Evolutionary conservation across 305 asterid genomes (phyloP).

Genomic region (Plantago rigida): DNA sequence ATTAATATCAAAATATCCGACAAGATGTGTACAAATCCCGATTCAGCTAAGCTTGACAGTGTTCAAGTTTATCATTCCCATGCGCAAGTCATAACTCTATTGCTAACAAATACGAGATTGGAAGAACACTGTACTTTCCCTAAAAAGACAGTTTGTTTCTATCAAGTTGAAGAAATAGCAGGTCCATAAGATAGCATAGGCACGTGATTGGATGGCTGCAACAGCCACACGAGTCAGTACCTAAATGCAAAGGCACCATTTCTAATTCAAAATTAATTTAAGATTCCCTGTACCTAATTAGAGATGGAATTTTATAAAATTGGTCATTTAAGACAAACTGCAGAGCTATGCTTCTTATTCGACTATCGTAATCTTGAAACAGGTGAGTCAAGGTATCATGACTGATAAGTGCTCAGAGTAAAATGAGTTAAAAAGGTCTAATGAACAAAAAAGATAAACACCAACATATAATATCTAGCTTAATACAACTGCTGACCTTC

Average conservation of each 20-base stretch:
- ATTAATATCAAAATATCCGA: no score
- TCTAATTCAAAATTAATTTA: slow-evolving; percentile 36
- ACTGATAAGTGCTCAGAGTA: slow-evolving; percentile 6
- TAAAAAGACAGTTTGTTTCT: no score
- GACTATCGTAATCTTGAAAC: not conserved
- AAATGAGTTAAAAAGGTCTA: slow-evolving; percentile 2
- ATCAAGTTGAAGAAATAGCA: slow-evolving; percentile 17
- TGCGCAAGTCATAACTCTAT: no score
- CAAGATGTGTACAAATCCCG: no score
- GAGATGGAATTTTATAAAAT: not conserved
- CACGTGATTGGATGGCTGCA: slow-evolving; percentile 39
- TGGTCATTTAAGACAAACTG: slow-evolving; percentile 7
- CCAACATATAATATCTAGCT: not conserved
- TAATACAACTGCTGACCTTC: no score
- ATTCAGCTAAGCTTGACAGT: no score
- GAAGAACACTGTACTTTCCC: no score
- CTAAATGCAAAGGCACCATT: slow-evolving; percentile 44
- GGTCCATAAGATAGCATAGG: slow-evolving; percentile 29
- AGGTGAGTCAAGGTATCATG: not conserved
- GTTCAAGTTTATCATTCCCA: no score
- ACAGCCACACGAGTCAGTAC: slow-evolving; percentile 39
- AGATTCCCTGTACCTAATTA: slow-evolving; percentile 38
- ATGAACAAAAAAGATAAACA: not conserved
- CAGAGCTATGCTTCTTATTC: slow-evolving; percentile 4
- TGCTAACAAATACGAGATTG: no score